Base-by-base conservation (phyloP, 2,329 filamentous ascomycete genomes). In the Ambrosiella cleistominuta region DNA sequence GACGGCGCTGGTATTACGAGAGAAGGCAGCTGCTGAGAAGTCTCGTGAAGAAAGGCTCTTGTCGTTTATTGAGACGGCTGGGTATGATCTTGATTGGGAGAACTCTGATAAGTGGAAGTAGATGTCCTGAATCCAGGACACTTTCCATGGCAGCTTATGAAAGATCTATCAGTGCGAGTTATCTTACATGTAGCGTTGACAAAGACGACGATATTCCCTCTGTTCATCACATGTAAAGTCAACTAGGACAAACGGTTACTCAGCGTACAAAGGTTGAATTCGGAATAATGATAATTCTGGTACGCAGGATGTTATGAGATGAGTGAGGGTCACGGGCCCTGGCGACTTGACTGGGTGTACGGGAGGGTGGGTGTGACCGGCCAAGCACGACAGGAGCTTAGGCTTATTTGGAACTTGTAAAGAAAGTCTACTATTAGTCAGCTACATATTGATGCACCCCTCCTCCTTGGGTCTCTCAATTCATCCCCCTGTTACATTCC, bases 51-150 rank as follows among this genome's bases (percentile, higher is more conserved):
- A 63, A 47, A 60, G 63, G 1, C 60, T 64, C 11, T 51, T 64
- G 17, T 57, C 58, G 1, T 64, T 64, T 56, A 58, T 64, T 44
- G 59, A 60, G 38, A 55, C 81, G 82, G 64, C 75, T 80, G 47
- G 71, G 82, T 56, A 81, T 84, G 64, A 76, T 82, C 77, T 62
- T 79, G 81, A 49, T 80, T 82, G 61, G 77, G 74, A 64, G 75
- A 79, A 50, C 37, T 27, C 13, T n/a, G 54, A 56, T 8, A 59
- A 49, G 47, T 53, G 47, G 39, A 19, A 17, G 19, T 39, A 54
- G n/a, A 27, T 27, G 2, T 27, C 27, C 27, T 27, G 27, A 27
- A 5, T 27, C 4, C 27, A 27, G 27, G 27, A 5, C 27, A 27
- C 27, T 27, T 27, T 2, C 27, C 27, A 27, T 27, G 27, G 27